Conservation (phyloP, 345 rosid genomes). For the Adansonia digitata region DNA sequence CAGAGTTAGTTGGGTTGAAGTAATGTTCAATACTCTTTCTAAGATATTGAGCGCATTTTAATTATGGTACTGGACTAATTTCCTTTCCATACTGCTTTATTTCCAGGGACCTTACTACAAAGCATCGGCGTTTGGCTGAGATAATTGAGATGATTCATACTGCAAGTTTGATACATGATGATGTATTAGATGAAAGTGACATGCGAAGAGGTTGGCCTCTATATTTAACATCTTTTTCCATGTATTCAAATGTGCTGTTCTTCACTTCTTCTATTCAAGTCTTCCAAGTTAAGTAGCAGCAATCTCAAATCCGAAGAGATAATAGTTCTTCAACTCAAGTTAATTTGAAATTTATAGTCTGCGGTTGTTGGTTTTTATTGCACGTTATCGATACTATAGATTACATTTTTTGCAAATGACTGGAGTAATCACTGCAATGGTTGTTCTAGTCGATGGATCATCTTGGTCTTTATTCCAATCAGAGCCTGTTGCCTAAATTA, state of each 20-base stretch:
- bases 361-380: not conserved
- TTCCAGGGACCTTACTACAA: conserved; percentile 67
- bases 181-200: conserved; percentile 88
- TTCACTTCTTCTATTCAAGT: not conserved
- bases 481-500: not conserved
- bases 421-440: not conserved
- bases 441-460: not conserved
- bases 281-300: not conserved
- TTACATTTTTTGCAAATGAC: not conserved
- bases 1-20: conserved; percentile 71
- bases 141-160: conserved; percentile 98
- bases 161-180: conserved; percentile 96
- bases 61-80: not conserved
- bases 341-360: not conserved
- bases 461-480: too few relatives aligned
- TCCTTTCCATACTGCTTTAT: conserved; percentile 9
- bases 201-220: conserved; percentile 74
- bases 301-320: not conserved
- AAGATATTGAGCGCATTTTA: not conserved
- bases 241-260: not conserved
- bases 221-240: not conserved
- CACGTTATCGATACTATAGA: not conserved
- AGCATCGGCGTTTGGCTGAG: conserved; percentile 90
- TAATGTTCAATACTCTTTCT: conserved; percentile 19
- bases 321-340: not conserved